phyloP scores from a whole-genome alignment of 2,329 filamentous ascomycete genomes.

The Fusarium torreyae region DNA sequence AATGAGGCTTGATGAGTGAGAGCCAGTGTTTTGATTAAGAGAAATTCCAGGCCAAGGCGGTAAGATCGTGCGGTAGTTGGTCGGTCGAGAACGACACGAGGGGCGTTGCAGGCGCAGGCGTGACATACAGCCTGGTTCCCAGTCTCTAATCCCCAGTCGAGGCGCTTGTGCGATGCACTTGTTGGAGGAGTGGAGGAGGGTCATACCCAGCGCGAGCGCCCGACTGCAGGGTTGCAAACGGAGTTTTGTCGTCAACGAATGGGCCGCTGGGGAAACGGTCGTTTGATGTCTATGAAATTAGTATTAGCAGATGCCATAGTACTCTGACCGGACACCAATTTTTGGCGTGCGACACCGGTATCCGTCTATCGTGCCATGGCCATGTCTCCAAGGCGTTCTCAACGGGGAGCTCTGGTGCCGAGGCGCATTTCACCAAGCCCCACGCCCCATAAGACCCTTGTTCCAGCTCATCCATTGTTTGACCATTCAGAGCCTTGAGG shows the following conservation, averaged over 20 bases:
- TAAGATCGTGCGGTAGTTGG: constrained; percentile 42
- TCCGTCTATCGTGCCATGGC: constrained; percentile 27
- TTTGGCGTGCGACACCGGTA: constrained; percentile 18
- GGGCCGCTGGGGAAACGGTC: constrained; percentile 29
- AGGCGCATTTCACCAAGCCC: constrained; percentile 49
- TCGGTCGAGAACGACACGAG: constrained; percentile 36
- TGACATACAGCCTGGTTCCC: constrained; percentile 43
- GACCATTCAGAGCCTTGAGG: constrained; percentile 38
- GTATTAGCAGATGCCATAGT: constrained; percentile 19
- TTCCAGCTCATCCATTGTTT: constrained; percentile 40
- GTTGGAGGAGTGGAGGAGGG: constrained; percentile 23
- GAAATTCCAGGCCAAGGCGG: constrained; percentile 40
- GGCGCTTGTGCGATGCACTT: constrained; percentile 45
- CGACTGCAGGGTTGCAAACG: constrained; percentile 19
- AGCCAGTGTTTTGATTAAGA: constrained; percentile 38
- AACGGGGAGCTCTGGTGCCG: constrained; percentile 44
- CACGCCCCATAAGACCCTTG: constrained; percentile 41
- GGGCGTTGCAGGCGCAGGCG: constrained; percentile 41
- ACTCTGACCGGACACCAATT: constrained; percentile 15
- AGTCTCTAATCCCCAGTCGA: constrained; percentile 20
- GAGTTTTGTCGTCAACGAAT: constrained; percentile 13
- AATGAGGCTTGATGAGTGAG: constrained; percentile 45
- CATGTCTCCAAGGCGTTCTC: constrained; percentile 48
- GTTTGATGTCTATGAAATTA: constrained; percentile 29
- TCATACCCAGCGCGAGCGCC: neutral